Conservation (phyloP, 805 yeast species). For the Saccharomyces paradoxus region DNA sequence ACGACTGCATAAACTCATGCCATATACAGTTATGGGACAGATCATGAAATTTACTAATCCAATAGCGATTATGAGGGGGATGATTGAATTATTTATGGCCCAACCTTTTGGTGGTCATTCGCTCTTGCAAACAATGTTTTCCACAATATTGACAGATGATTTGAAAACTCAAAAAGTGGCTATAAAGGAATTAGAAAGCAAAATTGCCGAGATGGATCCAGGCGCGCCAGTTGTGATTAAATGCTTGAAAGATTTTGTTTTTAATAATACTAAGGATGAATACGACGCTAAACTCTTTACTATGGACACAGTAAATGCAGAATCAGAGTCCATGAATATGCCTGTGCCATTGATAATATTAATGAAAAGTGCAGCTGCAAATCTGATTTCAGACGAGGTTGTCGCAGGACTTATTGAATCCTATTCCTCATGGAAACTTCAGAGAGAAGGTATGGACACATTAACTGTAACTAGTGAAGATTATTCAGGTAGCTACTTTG, state of each 20-base stretch:
- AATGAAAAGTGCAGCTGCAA: conserved; percentile 18
- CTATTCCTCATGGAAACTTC: conserved; percentile 23
- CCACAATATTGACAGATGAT: conserved; percentile 68
- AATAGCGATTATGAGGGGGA: conserved; percentile 65
- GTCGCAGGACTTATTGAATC: conserved; percentile 25
- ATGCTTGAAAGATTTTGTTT: conserved; percentile 28
- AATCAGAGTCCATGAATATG: conserved; percentile 23
- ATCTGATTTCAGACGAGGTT: conserved; percentile 14
- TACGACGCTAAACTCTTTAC: conserved; percentile 24
- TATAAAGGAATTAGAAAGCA: conserved; percentile 38
- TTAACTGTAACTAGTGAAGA: conserved; percentile 16
- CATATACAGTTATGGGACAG: conserved; percentile 69
- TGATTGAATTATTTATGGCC: conserved; percentile 78
- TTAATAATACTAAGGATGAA: conserved; percentile 19
- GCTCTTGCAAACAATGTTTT: conserved; percentile 64
- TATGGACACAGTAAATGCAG: conserved; percentile 26
- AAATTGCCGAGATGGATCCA: conserved; percentile 20
- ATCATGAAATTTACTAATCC: conserved; percentile 83
- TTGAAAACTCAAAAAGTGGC: conserved; percentile 52
- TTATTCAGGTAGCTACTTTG: conserved; percentile 37
- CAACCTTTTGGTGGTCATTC: conserved; percentile 64
- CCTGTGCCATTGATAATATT: conserved; percentile 22
- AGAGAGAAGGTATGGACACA: conserved; percentile 1
- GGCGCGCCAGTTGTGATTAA: conserved; percentile 21
- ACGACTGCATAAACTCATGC: conserved; percentile 68